Conservation (phyloP, 2,329 filamentous ascomycete genomes). For the Fusarium cicatricum region DNA sequence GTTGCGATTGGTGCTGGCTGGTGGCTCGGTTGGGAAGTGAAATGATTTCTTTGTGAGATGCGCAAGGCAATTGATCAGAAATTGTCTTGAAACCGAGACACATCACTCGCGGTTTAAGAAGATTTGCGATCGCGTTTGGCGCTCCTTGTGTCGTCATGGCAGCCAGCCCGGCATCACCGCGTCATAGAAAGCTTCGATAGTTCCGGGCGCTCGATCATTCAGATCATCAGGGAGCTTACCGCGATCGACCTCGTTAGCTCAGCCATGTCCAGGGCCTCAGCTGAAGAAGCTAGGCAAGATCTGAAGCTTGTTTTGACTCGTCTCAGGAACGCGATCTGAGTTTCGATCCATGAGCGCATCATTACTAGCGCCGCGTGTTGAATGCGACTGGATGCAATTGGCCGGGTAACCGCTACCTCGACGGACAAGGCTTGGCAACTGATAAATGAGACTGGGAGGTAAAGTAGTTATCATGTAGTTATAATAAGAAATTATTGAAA, state of each 20-base stretch:
- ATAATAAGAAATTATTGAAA: no score
- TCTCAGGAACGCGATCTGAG: slow-evolving; percentile 28
- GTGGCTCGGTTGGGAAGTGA: background rate
- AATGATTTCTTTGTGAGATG: background rate
- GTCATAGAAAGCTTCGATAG: slow-evolving; percentile 27
- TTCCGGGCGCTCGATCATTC: slow-evolving; percentile 1
- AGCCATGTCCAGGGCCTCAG: slow-evolving; percentile 19
- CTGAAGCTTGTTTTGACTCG: slow-evolving; percentile 15
- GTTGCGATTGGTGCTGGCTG: background rate
- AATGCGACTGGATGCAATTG: background rate
- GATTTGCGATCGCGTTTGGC: slow-evolving; percentile 19
- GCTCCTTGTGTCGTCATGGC: slow-evolving; percentile 29
- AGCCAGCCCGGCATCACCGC: slow-evolving; percentile 23
- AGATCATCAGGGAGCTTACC: slow-evolving; percentile 4
- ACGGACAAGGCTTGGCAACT: no score
- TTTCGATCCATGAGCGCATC: slow-evolving; percentile 26
- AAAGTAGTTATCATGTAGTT: no score
- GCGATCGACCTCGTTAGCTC: slow-evolving; percentile 6
- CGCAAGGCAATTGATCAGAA: background rate
- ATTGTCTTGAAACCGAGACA: background rate
- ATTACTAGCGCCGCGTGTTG: no score
- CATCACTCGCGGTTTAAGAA: slow-evolving; percentile 11
- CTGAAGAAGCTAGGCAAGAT: slow-evolving; percentile 5
- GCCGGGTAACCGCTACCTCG: no score
- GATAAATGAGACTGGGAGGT: no score